Evolutionary conservation across 2,329 filamentous ascomycete genomes (phyloP).

Genomic region (Fulvia fulva): DNA sequence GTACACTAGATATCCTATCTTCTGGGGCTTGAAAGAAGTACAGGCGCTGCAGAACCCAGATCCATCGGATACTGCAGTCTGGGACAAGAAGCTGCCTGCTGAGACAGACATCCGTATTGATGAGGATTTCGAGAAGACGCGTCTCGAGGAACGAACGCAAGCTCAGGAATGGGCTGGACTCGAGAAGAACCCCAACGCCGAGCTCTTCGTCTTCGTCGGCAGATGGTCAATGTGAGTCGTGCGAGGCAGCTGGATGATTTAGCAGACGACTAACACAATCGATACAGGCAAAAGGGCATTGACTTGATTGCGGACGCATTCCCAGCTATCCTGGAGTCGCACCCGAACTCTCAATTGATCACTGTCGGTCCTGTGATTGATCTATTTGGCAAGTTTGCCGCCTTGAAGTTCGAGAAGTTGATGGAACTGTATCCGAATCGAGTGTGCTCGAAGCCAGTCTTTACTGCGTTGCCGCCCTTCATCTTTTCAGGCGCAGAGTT

Average conservation of each 20-base stretch:
- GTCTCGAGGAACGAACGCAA: slow-evolving; percentile 52
- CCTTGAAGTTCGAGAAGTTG: slow-evolving; percentile 58
- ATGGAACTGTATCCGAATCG: slow-evolving; percentile 61
- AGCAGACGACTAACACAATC: not conserved
- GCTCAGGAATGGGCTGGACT: slow-evolving; percentile 66
- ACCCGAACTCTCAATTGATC: slow-evolving; percentile 58
- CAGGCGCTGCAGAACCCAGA: slow-evolving; percentile 63
- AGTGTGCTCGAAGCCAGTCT: slow-evolving; percentile 62
- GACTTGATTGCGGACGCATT: slow-evolving; percentile 65
- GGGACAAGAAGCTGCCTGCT: slow-evolving; percentile 50
- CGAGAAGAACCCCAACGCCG: slow-evolving; percentile 55
- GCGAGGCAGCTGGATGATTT: not conserved
- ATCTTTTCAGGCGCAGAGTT: slow-evolving; percentile 65
- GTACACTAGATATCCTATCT: slow-evolving; percentile 62
- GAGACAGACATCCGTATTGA: slow-evolving; percentile 50
- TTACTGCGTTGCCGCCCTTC: slow-evolving; percentile 59
- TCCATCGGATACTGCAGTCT: slow-evolving; percentile 58
- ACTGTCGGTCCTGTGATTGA: slow-evolving; percentile 62
- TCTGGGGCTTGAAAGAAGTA: slow-evolving; percentile 60
- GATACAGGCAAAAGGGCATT: slow-evolving; percentile 54
- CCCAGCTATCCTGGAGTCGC: slow-evolving; percentile 56
- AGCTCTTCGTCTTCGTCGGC: slow-evolving; percentile 63
- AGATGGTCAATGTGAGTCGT: slow-evolving; percentile 54
- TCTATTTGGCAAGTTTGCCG: slow-evolving; percentile 63
- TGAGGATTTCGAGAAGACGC: slow-evolving; percentile 48